Percentiles rank a stretch among this genome's conserved stretches.
Conservation (phyloP, 2,329 filamentous ascomycete species). For the Pezicula rhizophila region DNA sequence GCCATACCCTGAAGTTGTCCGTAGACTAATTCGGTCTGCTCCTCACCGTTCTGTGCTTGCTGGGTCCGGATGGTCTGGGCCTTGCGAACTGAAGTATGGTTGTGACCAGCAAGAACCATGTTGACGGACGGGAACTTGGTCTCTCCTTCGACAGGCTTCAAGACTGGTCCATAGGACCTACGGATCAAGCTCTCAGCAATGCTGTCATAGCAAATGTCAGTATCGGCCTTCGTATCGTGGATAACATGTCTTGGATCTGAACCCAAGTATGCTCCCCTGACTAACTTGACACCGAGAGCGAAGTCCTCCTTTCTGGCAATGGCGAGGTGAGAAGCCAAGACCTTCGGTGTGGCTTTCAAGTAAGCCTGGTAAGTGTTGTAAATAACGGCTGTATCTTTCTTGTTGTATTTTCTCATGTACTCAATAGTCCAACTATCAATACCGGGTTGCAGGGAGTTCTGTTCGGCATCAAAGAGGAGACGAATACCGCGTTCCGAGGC, state of each 20-base stretch:
- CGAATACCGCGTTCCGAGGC: conserved; percentile 64
- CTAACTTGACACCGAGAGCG: conserved; percentile 67
- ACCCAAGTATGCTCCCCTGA: conserved; percentile 68
- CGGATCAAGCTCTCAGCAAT: conserved; percentile 63
- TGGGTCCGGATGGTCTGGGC: conserved; percentile 46
- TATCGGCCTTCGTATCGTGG: conserved; percentile 65
- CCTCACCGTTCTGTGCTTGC: conserved; percentile 29
- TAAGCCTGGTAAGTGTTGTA: conserved; percentile 80
- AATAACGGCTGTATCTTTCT: conserved; percentile 55
- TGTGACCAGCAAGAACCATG: conserved; percentile 78
- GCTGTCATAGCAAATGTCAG: conserved; percentile 66
- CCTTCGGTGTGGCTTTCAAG: conserved; percentile 54
- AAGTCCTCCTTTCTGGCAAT: conserved; percentile 54
- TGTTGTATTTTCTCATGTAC: conserved; percentile 76
- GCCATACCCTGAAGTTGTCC: conserved; percentile 94
- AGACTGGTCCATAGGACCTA: conserved; percentile 50
- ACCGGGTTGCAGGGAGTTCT: conserved; percentile 69
- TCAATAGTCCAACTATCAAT: conserved; percentile 75
- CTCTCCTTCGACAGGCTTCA: conserved; percentile 37
- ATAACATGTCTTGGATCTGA: conserved; percentile 66
- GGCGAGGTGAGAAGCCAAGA: conserved; percentile 54
- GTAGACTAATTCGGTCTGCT: conserved; percentile 47
- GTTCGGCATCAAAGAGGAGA: conserved; percentile 82
- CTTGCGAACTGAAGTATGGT: conserved; percentile 61
- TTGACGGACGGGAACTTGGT: conserved; percentile 49